Percentiles rank a stretch among this genome's conserved stretches.
phyloP scores from a whole-genome alignment of 768 basidiomycete species.

The Trametopsis cervina region DNA sequence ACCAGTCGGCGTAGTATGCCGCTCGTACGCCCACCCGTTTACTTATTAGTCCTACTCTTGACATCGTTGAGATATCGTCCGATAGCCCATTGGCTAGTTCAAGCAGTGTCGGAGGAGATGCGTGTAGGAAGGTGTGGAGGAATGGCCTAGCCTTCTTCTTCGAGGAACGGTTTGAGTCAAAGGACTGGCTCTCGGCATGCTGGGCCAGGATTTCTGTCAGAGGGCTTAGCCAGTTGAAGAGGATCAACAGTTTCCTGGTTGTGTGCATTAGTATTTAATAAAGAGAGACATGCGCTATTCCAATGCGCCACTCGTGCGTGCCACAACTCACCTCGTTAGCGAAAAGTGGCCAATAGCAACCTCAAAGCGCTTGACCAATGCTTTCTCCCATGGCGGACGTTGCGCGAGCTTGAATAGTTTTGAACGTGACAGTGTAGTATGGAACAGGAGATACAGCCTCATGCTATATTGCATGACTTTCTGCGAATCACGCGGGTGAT shows the following conservation, averaged over 20 bases:
- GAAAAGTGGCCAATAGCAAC: conserved; percentile 65
- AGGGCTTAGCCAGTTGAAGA: conserved; percentile 83
- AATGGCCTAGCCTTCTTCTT: conserved; percentile 41
- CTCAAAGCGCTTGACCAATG: conserved; percentile 51
- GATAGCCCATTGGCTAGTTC: conserved; percentile 69
- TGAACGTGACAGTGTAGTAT: conserved; percentile 42
- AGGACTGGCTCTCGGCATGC: conserved; percentile 39
- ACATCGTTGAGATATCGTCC: conserved; percentile 77
- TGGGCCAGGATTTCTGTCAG: conserved; percentile 65
- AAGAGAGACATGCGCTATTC: background rate
- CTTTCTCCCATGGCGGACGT: conserved; percentile 47
- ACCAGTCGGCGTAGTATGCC: conserved; percentile 75
- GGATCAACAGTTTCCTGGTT: conserved; percentile 64
- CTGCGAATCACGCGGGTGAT: conserved; percentile 29
- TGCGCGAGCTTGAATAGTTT: conserved; percentile 39
- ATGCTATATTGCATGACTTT: conserved; percentile 87
- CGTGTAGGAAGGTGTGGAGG: conserved; percentile 67
- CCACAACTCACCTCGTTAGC: conserved; percentile 51
- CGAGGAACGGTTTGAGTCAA: conserved; percentile 43
- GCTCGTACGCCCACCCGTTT: conserved; percentile 61
- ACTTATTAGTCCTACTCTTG: conserved; percentile 62
- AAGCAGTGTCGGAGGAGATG: conserved; percentile 76
- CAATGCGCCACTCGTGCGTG: background rate
- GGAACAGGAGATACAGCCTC: conserved; percentile 66
- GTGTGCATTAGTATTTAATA: background rate